Percentiles rank a stretch among this genome's conserved stretches.
Conservation (phyloP, 2,329 filamentous ascomycete species). For the Claviceps sp. region DNA sequence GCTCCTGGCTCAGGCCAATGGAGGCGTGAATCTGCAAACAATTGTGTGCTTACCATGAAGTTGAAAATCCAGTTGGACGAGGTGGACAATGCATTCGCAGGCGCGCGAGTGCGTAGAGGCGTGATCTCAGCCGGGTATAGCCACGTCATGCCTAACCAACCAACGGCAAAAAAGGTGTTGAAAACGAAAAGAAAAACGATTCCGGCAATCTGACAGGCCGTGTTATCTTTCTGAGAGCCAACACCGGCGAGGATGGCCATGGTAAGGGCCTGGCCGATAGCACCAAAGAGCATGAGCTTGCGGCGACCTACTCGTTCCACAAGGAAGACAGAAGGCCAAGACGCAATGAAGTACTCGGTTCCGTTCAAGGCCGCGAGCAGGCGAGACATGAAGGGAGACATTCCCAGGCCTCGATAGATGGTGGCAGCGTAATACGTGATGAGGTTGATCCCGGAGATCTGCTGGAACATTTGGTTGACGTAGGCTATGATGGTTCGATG, state of each 20-base stretch:
- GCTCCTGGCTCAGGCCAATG: neutral
- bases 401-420: constrained; percentile 43
- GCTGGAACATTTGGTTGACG: constrained; percentile 51
- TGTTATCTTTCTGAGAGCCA: constrained; percentile 35
- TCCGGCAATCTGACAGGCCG: constrained; percentile 41
- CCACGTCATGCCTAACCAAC: constrained; percentile 47
- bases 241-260: constrained; percentile 52
- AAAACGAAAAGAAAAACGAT: constrained; percentile 55
- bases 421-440: constrained; percentile 50
- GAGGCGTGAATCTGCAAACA: too few species aligned
- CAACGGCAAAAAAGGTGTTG: constrained; percentile 44
- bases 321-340: constrained; percentile 46
- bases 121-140: constrained; percentile 55
- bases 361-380: constrained; percentile 34
- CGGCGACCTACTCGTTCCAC: constrained; percentile 55
- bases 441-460: constrained; percentile 50
- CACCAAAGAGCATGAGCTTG: constrained; percentile 59
- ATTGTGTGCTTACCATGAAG: constrained; percentile 29
- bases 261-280: constrained; percentile 43
- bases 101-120: constrained; percentile 52
- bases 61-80: constrained; percentile 51
- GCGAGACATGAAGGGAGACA: constrained; percentile 40
- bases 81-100: constrained; percentile 42
- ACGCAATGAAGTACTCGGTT: constrained; percentile 46
- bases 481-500: constrained; percentile 48